Base-by-base conservation (phyloP, 2,329 filamentous ascomycete genomes). In the Aureobasidium sp. region DNA sequence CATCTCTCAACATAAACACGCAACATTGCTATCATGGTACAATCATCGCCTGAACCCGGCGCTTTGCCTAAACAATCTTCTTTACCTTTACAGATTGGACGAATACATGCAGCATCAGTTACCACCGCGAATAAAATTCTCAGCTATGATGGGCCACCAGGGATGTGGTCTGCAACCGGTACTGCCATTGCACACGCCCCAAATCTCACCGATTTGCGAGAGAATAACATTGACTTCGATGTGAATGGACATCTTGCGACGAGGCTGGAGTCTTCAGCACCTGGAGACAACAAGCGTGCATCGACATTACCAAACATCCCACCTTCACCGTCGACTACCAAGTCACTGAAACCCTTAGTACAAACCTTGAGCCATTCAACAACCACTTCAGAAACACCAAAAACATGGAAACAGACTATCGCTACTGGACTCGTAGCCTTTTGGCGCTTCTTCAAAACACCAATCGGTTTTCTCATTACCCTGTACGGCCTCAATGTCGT, bases 401-500 rank as follows among this genome's bases (percentile, higher is more conserved):
- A 51, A 24, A 50, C 46, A 7, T 60, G 57, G 57, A 32, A 32
- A 15, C 44, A 41, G 15, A 51, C 57, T 2, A 50, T 48, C 10
- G 5, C 37, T 5, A 37, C 39, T 20, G 51, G 47, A 2, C 70
- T 86, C 13, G 76, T 80, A 32, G 81, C 83, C 0, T 90, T 89
- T 70, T 87, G 85, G 84, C 82, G 84, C 59, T 96, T 90, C 77
- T 84, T 88, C 68, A 77, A 83, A 41, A 95, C 90, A 0, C 88
- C 88, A 0, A 74, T 89, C 61, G 90, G 91, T 2, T 91, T 94
- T 71, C 77, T 90, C 60, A 83, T 93, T 44, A 88, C 86, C 2
- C 73, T 96, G 6, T 96, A 95, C 73, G 85, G 87, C 13, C 81
- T 94, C 63, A 92, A 93, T 66, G 83, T 96, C 24, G 84, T 96